These are phyloP conservation scores for Potentilla sterilis DNA, from an alignment of 306 rosid genomes.

Conservation along the genomic window DNA sequence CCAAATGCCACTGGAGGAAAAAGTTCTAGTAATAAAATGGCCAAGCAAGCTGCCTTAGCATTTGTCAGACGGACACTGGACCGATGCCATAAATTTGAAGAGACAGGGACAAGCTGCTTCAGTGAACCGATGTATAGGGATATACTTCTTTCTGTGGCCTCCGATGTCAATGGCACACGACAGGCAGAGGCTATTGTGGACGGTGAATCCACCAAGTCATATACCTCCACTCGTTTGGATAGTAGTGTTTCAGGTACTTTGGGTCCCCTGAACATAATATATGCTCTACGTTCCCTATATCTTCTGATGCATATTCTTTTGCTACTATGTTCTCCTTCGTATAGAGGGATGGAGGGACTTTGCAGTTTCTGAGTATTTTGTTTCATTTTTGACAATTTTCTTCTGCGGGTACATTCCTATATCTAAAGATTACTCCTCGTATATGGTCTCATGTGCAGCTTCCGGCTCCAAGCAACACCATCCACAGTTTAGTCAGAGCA, in stretches of 20 bases:
- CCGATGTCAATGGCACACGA: conserved; percentile 42
- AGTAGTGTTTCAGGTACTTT: conserved; percentile 57
- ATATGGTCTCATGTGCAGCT: conserved; percentile 50
- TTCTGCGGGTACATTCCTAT: neutral
- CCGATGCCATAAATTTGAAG: conserved; percentile 76
- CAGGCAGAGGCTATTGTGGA: conserved; percentile 49
- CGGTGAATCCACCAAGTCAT: conserved; percentile 64
- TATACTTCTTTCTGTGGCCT: conserved; percentile 53
- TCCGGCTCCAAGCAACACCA: conserved; percentile 80
- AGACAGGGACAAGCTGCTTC: conserved; percentile 90
- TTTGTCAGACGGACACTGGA: conserved; percentile 83
- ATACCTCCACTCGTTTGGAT: conserved; percentile 58
- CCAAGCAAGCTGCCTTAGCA: conserved; percentile 81
- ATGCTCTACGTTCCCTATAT: conserved; percentile 14
- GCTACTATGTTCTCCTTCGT: conserved; percentile 9
- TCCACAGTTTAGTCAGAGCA: conserved; percentile 66
- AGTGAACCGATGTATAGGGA: conserved; percentile 67
- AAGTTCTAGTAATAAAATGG: conserved; percentile 77
- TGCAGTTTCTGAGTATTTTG: conserved; percentile 2
- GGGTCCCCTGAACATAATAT: conserved; percentile 17
- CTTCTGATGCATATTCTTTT: conserved; percentile 1
- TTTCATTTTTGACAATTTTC: neutral
- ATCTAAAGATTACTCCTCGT: conserved; percentile 1
- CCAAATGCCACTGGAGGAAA: conserved; percentile 77
- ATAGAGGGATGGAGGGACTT: conserved; percentile 9